Percentiles rank a stretch among this genome's conserved stretches.
Evolutionary conservation across 208 protist genomes (phyloP).

Genomic region (Crithidia expoeki): DNA sequence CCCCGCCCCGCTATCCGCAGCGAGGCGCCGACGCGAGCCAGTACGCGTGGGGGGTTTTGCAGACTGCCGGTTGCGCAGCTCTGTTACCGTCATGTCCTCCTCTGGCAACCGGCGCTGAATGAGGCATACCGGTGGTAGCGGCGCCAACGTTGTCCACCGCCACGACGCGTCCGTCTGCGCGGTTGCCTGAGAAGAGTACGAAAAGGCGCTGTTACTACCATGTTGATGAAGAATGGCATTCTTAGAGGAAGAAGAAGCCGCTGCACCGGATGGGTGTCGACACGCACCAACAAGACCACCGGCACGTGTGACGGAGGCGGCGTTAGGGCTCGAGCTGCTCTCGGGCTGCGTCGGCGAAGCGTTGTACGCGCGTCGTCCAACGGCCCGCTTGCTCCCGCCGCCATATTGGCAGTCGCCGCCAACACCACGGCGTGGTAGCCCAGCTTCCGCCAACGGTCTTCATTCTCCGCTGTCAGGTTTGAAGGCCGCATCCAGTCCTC

Average conservation of each 20-base stretch:
- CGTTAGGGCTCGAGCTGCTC: neutral
- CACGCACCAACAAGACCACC: neutral
- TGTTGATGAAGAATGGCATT: too few species aligned
- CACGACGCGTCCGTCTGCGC: neutral
- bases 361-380: slow-evolving; percentile 6
- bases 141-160: slow-evolving; percentile 45
- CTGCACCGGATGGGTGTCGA: neutral
- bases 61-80: slow-evolving; percentile 15
- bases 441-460: slow-evolving; percentile 67
- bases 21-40: neutral
- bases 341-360: neutral
- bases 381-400: neutral
- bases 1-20: neutral
- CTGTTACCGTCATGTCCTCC: slow-evolving; percentile 18
- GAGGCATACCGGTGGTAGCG: slow-evolving; percentile 66
- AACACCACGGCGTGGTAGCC: slow-evolving; percentile 79
- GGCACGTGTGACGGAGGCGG: neutral
- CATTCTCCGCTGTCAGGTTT: slow-evolving; percentile 20
- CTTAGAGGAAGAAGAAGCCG: neutral
- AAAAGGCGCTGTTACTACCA: too few species aligned
- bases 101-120: slow-evolving; percentile 52
- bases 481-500: slow-evolving; percentile 15
- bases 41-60: neutral
- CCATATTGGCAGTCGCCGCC: slow-evolving; percentile 18
- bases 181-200: too few species aligned